Conservation (phyloP, 2,329 filamentous ascomycete genomes). For the Rhynchosporium graminicola region DNA sequence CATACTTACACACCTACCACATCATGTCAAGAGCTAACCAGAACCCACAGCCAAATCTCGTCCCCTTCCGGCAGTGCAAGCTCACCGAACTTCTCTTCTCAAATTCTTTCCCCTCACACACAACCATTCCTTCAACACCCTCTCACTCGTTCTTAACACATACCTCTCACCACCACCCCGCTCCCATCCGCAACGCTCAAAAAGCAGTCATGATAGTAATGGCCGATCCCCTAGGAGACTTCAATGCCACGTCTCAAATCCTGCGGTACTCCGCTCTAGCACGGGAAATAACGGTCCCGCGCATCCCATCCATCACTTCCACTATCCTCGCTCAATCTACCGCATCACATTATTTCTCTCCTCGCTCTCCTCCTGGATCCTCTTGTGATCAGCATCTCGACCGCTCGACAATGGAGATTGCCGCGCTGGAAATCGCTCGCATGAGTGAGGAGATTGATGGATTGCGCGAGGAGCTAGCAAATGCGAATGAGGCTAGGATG, state of each 20-base stretch:
- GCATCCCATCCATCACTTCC: constrained; percentile 78
- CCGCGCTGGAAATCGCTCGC: constrained; percentile 78
- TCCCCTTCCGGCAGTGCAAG: constrained; percentile 82
- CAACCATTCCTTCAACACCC: constrained; percentile 21
- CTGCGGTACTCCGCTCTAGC: constrained; percentile 91
- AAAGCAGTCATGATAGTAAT: constrained; percentile 96
- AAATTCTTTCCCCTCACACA: constrained; percentile 68
- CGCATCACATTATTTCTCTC: constrained; percentile 32
- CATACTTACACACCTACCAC: neutral
- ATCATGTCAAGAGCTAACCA: constrained; percentile 13
- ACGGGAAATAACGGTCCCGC: constrained; percentile 87
- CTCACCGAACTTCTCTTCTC: constrained; percentile 83
- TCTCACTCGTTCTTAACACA: constrained; percentile 23
- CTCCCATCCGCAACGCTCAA: constrained; percentile 64
- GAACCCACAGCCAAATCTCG: constrained; percentile 61
- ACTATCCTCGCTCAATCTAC: constrained; percentile 53
- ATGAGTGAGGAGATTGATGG: constrained; percentile 76
- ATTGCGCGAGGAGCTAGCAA: constrained; percentile 66
- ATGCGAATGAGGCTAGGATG: constrained; percentile 69
- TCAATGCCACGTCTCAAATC: constrained; percentile 96
- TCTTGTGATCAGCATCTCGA: constrained; percentile 40
- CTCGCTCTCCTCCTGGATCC: constrained; percentile 42
- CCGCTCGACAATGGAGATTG: constrained; percentile 76
- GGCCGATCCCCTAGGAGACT: constrained; percentile 88
- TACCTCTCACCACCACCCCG: constrained; percentile 41